Percentiles rank a stretch among this genome's conserved stretches.
These are phyloP conservation scores for Vanilla planifolia DNA, from an alignment of 106 monocot genomes.

Conservation along the genomic window DNA sequence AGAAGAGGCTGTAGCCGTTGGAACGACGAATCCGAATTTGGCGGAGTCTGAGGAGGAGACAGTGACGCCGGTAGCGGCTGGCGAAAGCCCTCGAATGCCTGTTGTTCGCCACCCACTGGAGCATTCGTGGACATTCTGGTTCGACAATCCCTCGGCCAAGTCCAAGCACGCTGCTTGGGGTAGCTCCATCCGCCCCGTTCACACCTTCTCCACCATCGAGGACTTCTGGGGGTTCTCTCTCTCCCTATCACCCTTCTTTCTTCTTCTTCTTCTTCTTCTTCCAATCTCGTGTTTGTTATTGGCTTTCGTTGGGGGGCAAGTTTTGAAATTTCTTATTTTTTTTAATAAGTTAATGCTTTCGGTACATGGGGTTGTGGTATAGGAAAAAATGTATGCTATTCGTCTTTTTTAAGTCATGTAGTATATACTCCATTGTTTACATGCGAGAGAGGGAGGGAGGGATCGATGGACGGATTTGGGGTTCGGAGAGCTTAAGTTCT, in stretches of 20 bases:
- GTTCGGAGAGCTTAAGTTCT: too few species aligned
- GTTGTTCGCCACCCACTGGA: conserved; percentile 25
- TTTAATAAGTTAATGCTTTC: too few species aligned
- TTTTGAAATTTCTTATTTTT: too few species aligned
- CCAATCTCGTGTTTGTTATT: too few species aligned
- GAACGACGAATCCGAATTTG: background rate
- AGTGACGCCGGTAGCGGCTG: background rate
- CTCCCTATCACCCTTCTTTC: background rate
- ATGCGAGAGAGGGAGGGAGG: too few species aligned
- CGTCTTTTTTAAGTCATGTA: too few species aligned
- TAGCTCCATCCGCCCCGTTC: conserved; percentile 36
- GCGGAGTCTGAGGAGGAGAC: background rate
- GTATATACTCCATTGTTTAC: too few species aligned
- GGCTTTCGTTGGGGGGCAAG: too few species aligned
- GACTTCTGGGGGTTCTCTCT: conserved; percentile 52
- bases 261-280: background rate
- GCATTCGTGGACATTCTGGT: conserved; percentile 64
- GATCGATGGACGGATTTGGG: too few species aligned
- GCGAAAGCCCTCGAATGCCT: background rate
- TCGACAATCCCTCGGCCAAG: conserved; percentile 36
- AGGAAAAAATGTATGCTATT: too few species aligned
- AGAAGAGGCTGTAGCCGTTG: background rate
- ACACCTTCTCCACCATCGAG: conserved; percentile 50
- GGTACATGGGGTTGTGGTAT: too few species aligned
- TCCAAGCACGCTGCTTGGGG: conserved; percentile 49